These are phyloP conservation scores for Eutrema japonicum DNA, from an alignment of 345 rosid species.

Conservation along the genomic window DNA sequence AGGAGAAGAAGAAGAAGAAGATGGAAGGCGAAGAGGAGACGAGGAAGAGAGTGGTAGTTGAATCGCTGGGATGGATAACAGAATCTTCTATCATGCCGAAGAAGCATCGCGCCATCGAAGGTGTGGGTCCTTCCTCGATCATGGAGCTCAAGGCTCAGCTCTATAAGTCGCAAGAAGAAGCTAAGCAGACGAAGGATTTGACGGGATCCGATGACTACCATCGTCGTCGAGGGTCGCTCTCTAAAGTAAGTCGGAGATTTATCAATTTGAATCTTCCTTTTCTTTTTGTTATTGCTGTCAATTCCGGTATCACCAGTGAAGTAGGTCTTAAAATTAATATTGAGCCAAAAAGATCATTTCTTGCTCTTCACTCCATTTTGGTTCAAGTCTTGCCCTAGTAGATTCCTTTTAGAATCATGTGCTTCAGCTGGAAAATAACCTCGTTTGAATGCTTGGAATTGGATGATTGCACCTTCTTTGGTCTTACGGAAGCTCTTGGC, in stretches of 20 bases:
- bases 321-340: neutral
- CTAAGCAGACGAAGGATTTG: constrained; percentile 66
- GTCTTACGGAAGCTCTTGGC: constrained; percentile 84
- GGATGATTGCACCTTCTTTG: constrained; percentile 70
- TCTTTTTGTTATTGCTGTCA: neutral
- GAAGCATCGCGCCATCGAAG: constrained; percentile 84
- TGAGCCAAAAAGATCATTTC: constrained; percentile 5
- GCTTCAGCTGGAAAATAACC: neutral
- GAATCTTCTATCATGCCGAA: constrained; percentile 90
- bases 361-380: constrained; percentile 2
- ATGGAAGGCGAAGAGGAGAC: constrained; percentile 51
- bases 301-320: neutral
- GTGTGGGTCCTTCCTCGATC: constrained; percentile 87
- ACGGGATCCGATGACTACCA: constrained; percentile 64
- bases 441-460: neutral
- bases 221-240: constrained; percentile 79
- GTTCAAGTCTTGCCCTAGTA: constrained; percentile 9
- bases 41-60: constrained; percentile 70
- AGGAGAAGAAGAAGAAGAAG: constrained; percentile 15
- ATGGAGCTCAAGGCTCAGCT: constrained; percentile 93
- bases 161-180: constrained; percentile 82
- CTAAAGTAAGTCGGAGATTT: constrained; percentile 51
- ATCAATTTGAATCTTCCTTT: neutral
- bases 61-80: constrained; percentile 95
- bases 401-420: neutral